These are phyloP conservation scores for Globisporangium cylindrosporum DNA, from an alignment of 352 stramenopile species.

Conservation along the genomic window DNA sequence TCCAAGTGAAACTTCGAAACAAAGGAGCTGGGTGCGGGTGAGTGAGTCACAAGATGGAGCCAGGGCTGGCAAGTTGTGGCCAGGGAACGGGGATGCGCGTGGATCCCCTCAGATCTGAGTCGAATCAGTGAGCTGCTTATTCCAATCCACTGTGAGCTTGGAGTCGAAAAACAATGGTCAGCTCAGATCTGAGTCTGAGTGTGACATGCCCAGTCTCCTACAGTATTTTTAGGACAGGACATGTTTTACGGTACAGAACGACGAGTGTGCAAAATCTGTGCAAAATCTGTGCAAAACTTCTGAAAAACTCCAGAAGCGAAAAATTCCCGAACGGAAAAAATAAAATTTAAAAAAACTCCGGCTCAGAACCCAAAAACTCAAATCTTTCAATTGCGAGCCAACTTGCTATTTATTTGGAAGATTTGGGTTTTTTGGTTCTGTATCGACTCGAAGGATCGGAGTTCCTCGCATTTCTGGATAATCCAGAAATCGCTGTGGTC, in stretches of 20 bases:
- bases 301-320: too few species aligned
- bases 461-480: not conserved
- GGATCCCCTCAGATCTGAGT: slow-evolving; percentile 5
- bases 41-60: slow-evolving; percentile 9
- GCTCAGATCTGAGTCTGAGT: not conserved
- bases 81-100: not conserved
- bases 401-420: too few species aligned
- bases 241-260: not conserved
- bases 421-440: too few species aligned
- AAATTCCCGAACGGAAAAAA: too few species aligned
- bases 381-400: too few species aligned
- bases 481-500: not conserved
- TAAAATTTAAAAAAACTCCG: too few species aligned
- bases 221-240: not conserved
- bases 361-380: too few species aligned
- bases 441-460: not conserved
- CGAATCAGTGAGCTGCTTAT: not conserved
- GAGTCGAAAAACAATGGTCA: not conserved
- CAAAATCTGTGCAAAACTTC: not conserved
- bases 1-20: slow-evolving; percentile 1
- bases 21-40: slow-evolving; percentile 1
- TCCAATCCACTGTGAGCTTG: not conserved
- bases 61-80: slow-evolving; percentile 7
- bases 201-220: not conserved
- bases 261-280: not conserved